Base-by-base conservation (phyloP, 768 basidiomycete genomes). In the Mrakia gelida region DNA sequence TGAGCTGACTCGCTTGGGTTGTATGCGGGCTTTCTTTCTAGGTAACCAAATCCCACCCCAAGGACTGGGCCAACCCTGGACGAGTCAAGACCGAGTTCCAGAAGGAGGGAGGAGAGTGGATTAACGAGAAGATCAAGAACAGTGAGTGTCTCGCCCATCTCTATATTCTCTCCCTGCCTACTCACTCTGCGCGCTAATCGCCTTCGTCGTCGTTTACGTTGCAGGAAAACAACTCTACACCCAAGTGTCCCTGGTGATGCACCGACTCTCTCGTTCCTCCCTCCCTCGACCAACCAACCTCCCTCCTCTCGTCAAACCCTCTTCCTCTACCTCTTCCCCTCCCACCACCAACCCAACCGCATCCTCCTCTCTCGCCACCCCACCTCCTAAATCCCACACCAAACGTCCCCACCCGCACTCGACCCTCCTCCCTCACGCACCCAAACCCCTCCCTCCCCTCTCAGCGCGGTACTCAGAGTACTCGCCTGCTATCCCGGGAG, bases 61-160 rank as follows among this genome's bases (percentile, higher is more conserved):
- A 93, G 73, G 96, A 99, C 84, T 99, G 96, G 96, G 95, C 92
- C 82, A 99, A 99, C 84, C 96, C 96, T 0, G 96, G 96, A 13
- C 89, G 96, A 34, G 93, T 99, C 78, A 89, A 94, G 80, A 92
- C 98, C 32, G 92, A 92, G 82, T 43, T 78, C 34, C 73, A 79
- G 73, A 73, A 80, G 65, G 83, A 84, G 41, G 84, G 85, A 1
- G 78, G 85, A 1, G 78, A 80, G 77, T 84, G 81, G 49, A 73
- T 83, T 43, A 84, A 85, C 71, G 79, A 84, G 0, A 81, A 82
- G 15, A 81, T 86, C 80, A 83, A 83, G 76, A 86, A 84, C 78
- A 83, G 86, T 86, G n/a, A 81, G 85, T 81, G 6, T 8, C 71
- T 70, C 21, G 28, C 7, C 65, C 21, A 0, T 30, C 6, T 13